A percentile compares a stretch with the other conserved stretches of the same genome.
Evolutionary conservation across 2,329 filamentous ascomycete genomes (phyloP).

Genomic region (Aspergillus texensis): DNA sequence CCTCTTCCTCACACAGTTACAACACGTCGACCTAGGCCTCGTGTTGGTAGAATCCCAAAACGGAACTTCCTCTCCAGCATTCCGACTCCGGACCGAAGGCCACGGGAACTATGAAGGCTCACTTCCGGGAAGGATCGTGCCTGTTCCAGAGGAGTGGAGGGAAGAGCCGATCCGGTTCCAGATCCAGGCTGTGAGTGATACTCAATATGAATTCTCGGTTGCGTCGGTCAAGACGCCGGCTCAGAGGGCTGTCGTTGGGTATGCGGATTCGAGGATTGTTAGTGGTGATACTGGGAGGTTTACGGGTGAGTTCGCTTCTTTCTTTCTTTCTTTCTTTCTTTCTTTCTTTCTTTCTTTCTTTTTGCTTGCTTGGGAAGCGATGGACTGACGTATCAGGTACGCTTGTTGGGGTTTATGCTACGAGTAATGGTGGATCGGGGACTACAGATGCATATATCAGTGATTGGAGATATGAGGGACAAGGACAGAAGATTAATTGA

Average conservation of each 20-base stretch:
- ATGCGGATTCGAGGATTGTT: conserved; percentile 1
- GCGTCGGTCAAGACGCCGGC: not conserved
- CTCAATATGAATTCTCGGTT: not conserved
- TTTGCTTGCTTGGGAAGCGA: not conserved
- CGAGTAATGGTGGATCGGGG: conserved; percentile 3
- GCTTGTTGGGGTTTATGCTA: conserved; percentile 5
- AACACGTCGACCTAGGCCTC: conserved; percentile 11
- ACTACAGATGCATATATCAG: conserved; percentile 6
- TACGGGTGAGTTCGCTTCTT: not conserved
- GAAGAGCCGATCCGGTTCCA: not conserved
- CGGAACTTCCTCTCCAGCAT: not conserved
- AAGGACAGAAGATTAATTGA: not conserved
- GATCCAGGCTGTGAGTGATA: conserved; percentile 3
- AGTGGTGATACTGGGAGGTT: conserved; percentile 8
- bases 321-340: too few species aligned
- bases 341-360: too few species aligned
- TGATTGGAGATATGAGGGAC: conserved; percentile 8
- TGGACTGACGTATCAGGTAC: conserved; percentile 4
- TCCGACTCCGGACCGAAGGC: conserved; percentile 4
- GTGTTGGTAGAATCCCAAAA: not conserved
- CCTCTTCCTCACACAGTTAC: conserved; percentile 5
- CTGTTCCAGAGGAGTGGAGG: not conserved
- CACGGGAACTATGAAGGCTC: not conserved
- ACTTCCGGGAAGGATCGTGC: not conserved
- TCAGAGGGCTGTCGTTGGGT: not conserved